These are phyloP conservation scores for Moricandia arvensis DNA, from an alignment of 345 rosid species.

Conservation along the genomic window DNA sequence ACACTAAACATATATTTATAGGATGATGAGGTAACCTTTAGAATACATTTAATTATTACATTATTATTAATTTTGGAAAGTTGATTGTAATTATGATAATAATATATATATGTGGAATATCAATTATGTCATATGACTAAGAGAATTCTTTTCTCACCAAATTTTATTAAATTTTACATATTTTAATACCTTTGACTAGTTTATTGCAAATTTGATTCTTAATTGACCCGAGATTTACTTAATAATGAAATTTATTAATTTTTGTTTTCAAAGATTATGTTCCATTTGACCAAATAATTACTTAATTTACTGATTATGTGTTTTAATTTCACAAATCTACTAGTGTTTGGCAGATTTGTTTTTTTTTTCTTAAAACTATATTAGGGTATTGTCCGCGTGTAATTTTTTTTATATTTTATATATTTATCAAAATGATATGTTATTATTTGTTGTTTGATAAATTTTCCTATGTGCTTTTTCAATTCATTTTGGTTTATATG, in stretches of 20 bases:
- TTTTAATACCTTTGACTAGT: neutral
- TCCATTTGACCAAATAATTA: neutral
- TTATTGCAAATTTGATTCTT: neutral
- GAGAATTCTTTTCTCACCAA: neutral
- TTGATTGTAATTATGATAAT: neutral
- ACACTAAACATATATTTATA: neutral
- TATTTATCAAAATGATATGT: no score
- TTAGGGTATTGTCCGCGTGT: no score
- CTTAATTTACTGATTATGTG: neutral
- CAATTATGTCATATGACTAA: neutral
- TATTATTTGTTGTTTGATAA: no score
- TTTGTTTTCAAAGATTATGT: neutral
- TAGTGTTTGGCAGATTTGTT: no score
- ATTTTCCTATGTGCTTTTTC: no score
- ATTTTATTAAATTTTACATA: neutral
- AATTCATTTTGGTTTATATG: no score
- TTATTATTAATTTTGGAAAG: neutral
- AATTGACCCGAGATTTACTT: neutral
- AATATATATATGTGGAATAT: neutral
- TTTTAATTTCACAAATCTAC: no score
- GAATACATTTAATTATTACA: neutral
- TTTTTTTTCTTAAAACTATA: no score
- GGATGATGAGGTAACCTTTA: neutral
- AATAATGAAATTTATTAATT: neutral
- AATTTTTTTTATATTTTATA: no score